Conservation (phyloP, 257 asterid genomes). For the Rauvolfia tetraphylla region DNA sequence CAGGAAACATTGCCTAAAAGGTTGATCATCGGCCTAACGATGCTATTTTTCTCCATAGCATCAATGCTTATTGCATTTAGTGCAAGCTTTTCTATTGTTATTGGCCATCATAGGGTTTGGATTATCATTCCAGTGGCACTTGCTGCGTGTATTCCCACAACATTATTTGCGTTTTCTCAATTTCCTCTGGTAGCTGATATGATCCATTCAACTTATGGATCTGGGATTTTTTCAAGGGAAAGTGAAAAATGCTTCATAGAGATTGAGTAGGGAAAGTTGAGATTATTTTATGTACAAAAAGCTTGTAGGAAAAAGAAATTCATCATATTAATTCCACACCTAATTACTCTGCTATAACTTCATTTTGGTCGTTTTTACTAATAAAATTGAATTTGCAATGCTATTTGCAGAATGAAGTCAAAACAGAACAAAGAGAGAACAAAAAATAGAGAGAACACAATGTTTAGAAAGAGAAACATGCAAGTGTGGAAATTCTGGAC, state of each 20-base stretch:
- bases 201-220: conserved; percentile 27
- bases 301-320: too few species aligned
- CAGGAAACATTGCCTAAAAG: conserved; percentile 26
- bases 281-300: too few species aligned
- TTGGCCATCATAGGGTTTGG: conserved; percentile 10
- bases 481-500: too few species aligned
- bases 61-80: conserved; percentile 34
- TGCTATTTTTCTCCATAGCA: conserved; percentile 31
- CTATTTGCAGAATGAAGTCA: too few species aligned
- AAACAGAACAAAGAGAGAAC: too few species aligned
- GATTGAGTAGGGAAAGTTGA: too few species aligned
- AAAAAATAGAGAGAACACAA: too few species aligned
- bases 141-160: conserved; percentile 28
- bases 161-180: conserved; percentile 28
- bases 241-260: neutral
- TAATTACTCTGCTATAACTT: too few species aligned
- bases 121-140: conserved; percentile 21
- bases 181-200: conserved; percentile 33
- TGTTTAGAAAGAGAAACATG: too few species aligned
- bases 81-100: conserved; percentile 29
- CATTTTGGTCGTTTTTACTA: too few species aligned
- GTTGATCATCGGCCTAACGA: conserved; percentile 29
- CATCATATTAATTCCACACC: too few species aligned
- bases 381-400: too few species aligned
- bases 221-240: conserved; percentile 23